Percentiles rank a stretch among this genome's conserved stretches.
These are phyloP conservation scores for Dothideomycetes sp. DNA, from an alignment of 2,329 filamentous ascomycete species.

Conservation along the genomic window DNA sequence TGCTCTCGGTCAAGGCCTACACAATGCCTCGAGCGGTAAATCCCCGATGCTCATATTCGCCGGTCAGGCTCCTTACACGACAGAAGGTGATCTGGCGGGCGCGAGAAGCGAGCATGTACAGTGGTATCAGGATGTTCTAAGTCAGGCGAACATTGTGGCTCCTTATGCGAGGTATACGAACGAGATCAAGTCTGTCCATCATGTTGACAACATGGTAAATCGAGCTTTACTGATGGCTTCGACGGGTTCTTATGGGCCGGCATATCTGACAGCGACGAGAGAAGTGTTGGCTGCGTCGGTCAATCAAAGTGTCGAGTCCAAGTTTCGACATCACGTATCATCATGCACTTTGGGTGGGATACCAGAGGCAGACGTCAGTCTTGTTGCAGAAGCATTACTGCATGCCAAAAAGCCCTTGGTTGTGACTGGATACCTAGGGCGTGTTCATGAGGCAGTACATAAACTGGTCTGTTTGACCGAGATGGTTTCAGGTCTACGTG, in stretches of 20 bases:
- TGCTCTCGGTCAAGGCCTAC: constrained; percentile 62
- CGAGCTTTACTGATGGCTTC: constrained; percentile 69
- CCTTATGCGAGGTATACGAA: constrained; percentile 74
- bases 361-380: constrained; percentile 40
- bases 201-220: constrained; percentile 77
- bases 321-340: too few relatives aligned
- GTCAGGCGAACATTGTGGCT: constrained; percentile 64
- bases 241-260: constrained; percentile 63
- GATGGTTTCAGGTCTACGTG: constrained; percentile 53
- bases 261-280: constrained; percentile 64
- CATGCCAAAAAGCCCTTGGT: constrained; percentile 55
- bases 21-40: constrained; percentile 64
- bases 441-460: constrained; percentile 51
- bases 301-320: constrained; percentile 15
- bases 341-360: constrained; percentile 44
- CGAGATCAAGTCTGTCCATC: constrained; percentile 70
- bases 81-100: constrained; percentile 60
- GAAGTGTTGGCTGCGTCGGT: constrained; percentile 67
- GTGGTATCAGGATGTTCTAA: constrained; percentile 70
- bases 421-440: constrained; percentile 58
- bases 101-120: constrained; percentile 70
- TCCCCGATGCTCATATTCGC: constrained; percentile 66
- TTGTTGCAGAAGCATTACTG: constrained; percentile 53
- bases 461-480: constrained; percentile 57
- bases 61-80: constrained; percentile 63